Evolutionary conservation across 2,329 filamentous ascomycete genomes (phyloP).

Genomic region (Coniochaeta hoffmannii): DNA sequence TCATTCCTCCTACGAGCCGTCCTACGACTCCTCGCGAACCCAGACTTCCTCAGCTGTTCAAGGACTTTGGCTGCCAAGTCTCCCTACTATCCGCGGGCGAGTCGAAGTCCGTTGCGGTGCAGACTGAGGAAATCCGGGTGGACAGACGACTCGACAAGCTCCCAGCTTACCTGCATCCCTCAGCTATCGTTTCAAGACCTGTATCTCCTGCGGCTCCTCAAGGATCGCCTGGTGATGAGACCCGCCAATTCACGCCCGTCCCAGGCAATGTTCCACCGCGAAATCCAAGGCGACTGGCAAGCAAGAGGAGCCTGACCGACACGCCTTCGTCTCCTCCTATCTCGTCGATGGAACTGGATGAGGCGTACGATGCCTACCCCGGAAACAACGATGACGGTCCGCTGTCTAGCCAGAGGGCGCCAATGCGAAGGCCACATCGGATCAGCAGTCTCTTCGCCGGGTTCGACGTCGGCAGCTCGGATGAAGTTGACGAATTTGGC

Average conservation of each 20-base stretch:
- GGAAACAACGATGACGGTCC: constrained; percentile 78
- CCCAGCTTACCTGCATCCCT: constrained; percentile 72
- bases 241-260: constrained; percentile 40
- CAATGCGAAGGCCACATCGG: constrained; percentile 62
- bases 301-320: constrained; percentile 37
- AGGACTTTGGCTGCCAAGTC: constrained; percentile 78
- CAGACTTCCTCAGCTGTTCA: constrained; percentile 71
- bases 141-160: constrained; percentile 71
- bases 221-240: constrained; percentile 24
- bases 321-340: constrained; percentile 41
- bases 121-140: constrained; percentile 87
- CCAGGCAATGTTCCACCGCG: constrained; percentile 49
- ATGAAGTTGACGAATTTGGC: constrained; percentile 56
- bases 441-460: constrained; percentile 83
- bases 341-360: constrained; percentile 21
- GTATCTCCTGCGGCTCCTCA: constrained; percentile 38
- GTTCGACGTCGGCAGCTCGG: constrained; percentile 66
- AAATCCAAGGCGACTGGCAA: constrained; percentile 49
- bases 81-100: constrained; percentile 41
- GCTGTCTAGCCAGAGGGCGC: constrained; percentile 50
- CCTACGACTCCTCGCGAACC: constrained; percentile 72
- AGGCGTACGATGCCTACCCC: constrained; percentile 60
- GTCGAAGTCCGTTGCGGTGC: constrained; percentile 51
- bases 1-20: constrained; percentile 79
- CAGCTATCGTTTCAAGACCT: constrained; percentile 58